Evolutionary conservation across 1,139 yeast genomes (phyloP), one percentile per base, ranked within the genome.

Genomic region (Pneumocystis oryctolagi): DNA sequence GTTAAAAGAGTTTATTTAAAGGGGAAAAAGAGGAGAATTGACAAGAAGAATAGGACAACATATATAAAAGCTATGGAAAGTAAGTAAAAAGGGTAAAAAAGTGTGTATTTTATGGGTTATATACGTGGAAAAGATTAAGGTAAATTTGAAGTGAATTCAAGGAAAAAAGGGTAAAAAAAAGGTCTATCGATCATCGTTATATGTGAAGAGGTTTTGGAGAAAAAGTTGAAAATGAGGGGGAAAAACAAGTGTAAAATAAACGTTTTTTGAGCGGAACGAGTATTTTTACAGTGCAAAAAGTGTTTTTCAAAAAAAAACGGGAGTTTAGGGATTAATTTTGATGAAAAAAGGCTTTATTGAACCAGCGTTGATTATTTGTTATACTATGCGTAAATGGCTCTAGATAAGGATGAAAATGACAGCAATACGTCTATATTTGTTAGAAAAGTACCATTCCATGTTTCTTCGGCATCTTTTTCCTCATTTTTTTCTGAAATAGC

Each of bases 401-500:
- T 9, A 14, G 37, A 34, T 8, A 6, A 6, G 9, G 9, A 37
- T 37, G 58, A 28, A 37, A 39, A 39, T 25, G 35, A 3, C 57
- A 6, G 16, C 5, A 68, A 66, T 58, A 70, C 73, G 3, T 77
- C 75, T 65, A 78, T 92, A 56, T 92, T 90, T 72, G 94, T 92
- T 39, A 81, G 97, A 66, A 80, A 89, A 4, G 78, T 92, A 62
- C 97, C 97, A 1, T 77, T 79, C 66, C 85, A 82, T 62, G 95
- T 90, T 5, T 85, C 94, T 0, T 82, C 85, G 32, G 96, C 89
- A 65, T 84, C 89, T 69, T 47, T 47, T 47, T 6, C 20, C 2
- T 47, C 78, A 89, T 89, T 80, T 75, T 92, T 92, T 71, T 86
- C 97, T 0, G 89, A 89, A 67, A 85, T 89, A 74, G 94, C 89